Conservation (phyloP, 192 early-diverging fungal genomes). For the Dissophora ornata region DNA sequence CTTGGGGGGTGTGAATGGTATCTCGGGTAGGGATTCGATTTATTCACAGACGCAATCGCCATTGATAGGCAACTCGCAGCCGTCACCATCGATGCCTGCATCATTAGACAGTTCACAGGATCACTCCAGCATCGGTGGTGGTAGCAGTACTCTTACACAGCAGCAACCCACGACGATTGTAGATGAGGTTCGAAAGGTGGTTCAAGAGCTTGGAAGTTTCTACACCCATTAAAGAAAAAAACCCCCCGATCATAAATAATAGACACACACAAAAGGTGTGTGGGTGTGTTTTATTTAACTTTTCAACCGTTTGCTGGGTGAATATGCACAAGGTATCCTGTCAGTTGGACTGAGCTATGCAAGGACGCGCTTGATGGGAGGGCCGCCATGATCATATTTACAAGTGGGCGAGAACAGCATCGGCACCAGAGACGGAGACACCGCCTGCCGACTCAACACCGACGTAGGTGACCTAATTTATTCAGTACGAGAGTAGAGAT, state of each 20-base stretch:
- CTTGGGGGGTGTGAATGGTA: neutral
- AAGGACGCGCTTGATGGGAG: no score
- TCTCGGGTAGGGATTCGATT: constrained; percentile 4
- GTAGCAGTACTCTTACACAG: neutral
- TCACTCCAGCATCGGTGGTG: no score
- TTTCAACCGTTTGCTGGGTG: no score
- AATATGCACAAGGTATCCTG: no score
- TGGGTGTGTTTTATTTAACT: no score
- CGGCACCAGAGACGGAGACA: constrained; percentile 63
- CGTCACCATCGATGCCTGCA: constrained; percentile 8
- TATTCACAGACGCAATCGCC: constrained; percentile 43
- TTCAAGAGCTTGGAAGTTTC: constrained; percentile 41
- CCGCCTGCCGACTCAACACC: constrained; percentile 63
- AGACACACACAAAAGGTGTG: no score
- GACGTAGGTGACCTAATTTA: constrained; percentile 61
- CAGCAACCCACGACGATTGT: constrained; percentile 47
- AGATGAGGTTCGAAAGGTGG: constrained; percentile 45
- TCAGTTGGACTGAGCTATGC: neutral
- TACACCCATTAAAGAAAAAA: constrained; percentile 33
- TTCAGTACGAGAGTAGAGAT: no score
- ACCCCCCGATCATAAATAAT: no score
- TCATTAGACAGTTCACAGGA: constrained; percentile 11
- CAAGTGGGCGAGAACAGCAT: constrained; percentile 65
- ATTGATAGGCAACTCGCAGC: constrained; percentile 1
- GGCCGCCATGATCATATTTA: constrained; percentile 54